phyloP scores from a whole-genome alignment of 1,139 yeast species.

The Hyphopichia wangnamkhiaoensis region DNA sequence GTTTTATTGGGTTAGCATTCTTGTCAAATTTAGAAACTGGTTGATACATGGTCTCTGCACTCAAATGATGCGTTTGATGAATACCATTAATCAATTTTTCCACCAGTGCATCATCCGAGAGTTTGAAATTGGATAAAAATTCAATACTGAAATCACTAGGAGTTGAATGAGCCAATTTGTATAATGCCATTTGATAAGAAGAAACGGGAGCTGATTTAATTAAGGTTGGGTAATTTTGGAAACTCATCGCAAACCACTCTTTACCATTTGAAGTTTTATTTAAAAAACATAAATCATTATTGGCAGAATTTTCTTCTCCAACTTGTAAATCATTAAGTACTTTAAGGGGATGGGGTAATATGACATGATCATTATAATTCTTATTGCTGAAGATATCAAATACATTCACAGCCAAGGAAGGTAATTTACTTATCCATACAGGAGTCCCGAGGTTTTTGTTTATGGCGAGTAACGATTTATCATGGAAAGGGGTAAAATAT shows the following conservation, averaged over 20 bases:
- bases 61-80: constrained; percentile 42
- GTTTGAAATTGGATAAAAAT: constrained; percentile 9
- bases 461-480: constrained; percentile 66
- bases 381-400: constrained; percentile 61
- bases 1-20: constrained; percentile 15
- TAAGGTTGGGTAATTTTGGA: constrained; percentile 71
- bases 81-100: constrained; percentile 52
- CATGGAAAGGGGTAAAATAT: constrained; percentile 83
- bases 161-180: constrained; percentile 16
- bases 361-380: constrained; percentile 33
- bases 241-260: constrained; percentile 90
- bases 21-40: constrained; percentile 35
- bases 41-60: constrained; percentile 35
- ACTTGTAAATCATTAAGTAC: constrained; percentile 38
- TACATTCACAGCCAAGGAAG: constrained; percentile 68
- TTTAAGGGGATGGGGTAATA: constrained; percentile 68
- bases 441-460: constrained; percentile 68
- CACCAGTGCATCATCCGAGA: constrained; percentile 15
- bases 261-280: constrained; percentile 60
- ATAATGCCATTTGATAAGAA: constrained; percentile 48
- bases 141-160: constrained; percentile 3
- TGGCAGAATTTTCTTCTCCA: constrained; percentile 18
- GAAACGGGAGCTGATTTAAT: constrained; percentile 79
- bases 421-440: constrained; percentile 73
- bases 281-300: constrained; percentile 55